These are phyloP conservation scores for Lagerstroemia speciosa DNA, from an alignment of 345 rosid genomes.

Conservation along the genomic window DNA sequence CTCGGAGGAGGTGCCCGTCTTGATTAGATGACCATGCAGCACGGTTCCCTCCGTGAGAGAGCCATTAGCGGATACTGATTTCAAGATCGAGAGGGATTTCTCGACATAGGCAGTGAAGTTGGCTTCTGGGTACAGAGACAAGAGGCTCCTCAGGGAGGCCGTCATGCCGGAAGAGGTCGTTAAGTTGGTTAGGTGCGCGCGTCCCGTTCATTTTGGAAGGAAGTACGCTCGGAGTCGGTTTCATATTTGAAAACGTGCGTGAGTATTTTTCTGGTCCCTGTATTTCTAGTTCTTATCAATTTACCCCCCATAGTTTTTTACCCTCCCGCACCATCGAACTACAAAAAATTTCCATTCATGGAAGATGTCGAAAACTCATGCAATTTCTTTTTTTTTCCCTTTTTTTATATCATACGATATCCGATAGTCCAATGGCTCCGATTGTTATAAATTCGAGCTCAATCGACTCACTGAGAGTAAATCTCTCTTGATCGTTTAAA, in stretches of 20 bases:
- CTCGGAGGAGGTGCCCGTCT: slow-evolving; percentile 33
- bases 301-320: not conserved
- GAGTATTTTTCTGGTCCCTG: not conserved
- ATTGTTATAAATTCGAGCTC: too few relatives aligned
- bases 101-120: slow-evolving; percentile 20
- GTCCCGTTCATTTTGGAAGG: not conserved
- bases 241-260: not conserved
- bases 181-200: slow-evolving; percentile 11
- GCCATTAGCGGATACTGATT: slow-evolving; percentile 21
- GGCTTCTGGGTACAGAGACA: slow-evolving; percentile 8
- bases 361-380: too few relatives aligned
- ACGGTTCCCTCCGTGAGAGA: slow-evolving; percentile 24
- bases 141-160: slow-evolving; percentile 20
- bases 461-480: too few relatives aligned
- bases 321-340: too few relatives aligned
- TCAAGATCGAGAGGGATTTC: slow-evolving; percentile 21
- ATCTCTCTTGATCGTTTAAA: too few relatives aligned
- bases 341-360: too few relatives aligned
- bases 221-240: too few relatives aligned
- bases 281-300: not conserved
- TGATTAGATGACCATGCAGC: slow-evolving; percentile 41
- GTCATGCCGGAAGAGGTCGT: slow-evolving; percentile 25
- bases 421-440: too few relatives aligned
- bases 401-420: too few relatives aligned
- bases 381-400: too few relatives aligned